A percentile compares a stretch with the other conserved stretches of the same genome.
phyloP scores from a whole-genome alignment of 371 early-diverging fungal species.

The Mucor racemosus region DNA sequence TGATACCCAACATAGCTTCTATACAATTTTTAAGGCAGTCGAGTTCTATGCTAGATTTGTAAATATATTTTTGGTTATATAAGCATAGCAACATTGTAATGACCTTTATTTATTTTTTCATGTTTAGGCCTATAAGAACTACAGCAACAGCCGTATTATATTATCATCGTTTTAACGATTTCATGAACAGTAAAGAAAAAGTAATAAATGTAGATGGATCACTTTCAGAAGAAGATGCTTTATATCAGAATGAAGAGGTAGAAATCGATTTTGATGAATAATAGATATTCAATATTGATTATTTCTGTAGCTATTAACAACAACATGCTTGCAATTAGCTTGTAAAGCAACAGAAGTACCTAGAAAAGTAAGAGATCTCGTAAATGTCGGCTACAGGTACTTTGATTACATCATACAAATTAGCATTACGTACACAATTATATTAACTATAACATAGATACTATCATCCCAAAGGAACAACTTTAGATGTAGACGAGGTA shows the following conservation, averaged over 20 bases:
- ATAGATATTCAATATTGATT: background rate
- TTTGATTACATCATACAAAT: too few relatives aligned
- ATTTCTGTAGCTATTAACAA: conserved; percentile 41
- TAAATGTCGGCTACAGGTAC: conserved; percentile 60
- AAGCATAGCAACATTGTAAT: background rate
- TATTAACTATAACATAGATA: conserved; percentile 25
- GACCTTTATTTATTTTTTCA: background rate
- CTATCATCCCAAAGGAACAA: conserved; percentile 44
- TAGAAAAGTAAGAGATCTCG: conserved; percentile 62
- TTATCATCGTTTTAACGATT: conserved; percentile 48
- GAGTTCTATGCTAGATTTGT: conserved; percentile 32
- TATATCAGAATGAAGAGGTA: conserved; percentile 46
- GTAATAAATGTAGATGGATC: conserved; percentile 17
- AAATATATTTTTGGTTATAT: background rate
- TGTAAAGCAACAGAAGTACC: conserved; percentile 61
- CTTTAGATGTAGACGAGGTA: conserved; percentile 42
- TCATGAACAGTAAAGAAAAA: conserved; percentile 33
- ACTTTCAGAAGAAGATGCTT: conserved; percentile 26
- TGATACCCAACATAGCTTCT: conserved; percentile 26
- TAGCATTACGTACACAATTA: background rate
- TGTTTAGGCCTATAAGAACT: conserved; percentile 48
- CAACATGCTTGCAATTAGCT: conserved; percentile 60
- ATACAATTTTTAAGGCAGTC: conserved; percentile 30
- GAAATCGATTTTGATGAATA: background rate
- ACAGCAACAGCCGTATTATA: conserved; percentile 53